A percentile compares a stretch with the other conserved stretches of the same genome.
Evolutionary conservation across 768 basidiomycete genomes (phyloP).

Genomic region (Exsudoporus frostii): DNA sequence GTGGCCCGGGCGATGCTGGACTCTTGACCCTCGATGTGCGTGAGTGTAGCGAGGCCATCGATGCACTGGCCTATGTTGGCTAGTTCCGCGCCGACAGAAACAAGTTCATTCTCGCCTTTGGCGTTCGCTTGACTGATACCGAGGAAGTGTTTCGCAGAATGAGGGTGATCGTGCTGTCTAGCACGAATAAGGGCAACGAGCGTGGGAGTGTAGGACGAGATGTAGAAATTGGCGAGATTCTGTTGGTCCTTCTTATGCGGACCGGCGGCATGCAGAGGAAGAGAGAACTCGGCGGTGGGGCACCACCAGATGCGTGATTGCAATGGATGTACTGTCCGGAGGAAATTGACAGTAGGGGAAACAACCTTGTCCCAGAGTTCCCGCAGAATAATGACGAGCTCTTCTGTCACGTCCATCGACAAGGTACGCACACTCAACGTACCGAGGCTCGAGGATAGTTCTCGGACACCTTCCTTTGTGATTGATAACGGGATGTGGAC

Average conservation of each 20-base stretch:
- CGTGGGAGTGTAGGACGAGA: constrained; percentile 18
- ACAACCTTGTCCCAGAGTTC: not conserved
- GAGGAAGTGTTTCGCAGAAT: not conserved
- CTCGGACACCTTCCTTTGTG: too few relatives aligned
- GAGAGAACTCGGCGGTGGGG: too few relatives aligned
- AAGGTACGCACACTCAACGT: not conserved
- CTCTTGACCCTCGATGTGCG: too few relatives aligned
- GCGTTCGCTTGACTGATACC: constrained; percentile 1
- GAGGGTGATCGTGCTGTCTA: not conserved
- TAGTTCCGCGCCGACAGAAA: not conserved
- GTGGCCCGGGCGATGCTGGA: too few relatives aligned
- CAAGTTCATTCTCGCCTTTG: not conserved
- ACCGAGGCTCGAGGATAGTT: not conserved
- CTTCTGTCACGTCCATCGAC: not conserved
- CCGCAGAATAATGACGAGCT: not conserved
- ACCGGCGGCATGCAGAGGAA: too few relatives aligned
- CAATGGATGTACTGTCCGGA: too few relatives aligned
- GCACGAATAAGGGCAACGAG: constrained; percentile 9
- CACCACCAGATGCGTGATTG: too few relatives aligned
- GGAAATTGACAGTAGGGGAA: not conserved
- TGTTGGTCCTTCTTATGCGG: too few relatives aligned
- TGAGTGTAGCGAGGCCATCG: not conserved
- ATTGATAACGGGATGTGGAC: not conserved
- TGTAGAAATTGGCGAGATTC: too few relatives aligned
- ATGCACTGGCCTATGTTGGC: not conserved